Conservation (phyloP, 1,284 basidiomycete genomes). For the Hortiboletus rubellus region DNA sequence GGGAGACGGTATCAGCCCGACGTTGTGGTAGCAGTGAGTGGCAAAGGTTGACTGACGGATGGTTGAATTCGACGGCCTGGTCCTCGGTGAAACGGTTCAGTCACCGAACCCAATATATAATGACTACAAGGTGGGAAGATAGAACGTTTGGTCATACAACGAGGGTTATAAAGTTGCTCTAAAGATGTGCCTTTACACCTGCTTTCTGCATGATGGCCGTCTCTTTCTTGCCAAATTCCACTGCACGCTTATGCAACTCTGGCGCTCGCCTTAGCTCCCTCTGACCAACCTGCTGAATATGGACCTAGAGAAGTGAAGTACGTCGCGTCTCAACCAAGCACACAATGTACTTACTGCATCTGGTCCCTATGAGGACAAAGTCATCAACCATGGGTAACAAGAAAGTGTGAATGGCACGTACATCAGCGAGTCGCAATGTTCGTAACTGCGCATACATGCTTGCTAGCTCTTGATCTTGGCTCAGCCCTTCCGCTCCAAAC, state of each 20-base stretch:
- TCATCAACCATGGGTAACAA: slow-evolving; percentile 6
- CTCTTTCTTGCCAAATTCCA: slow-evolving; percentile 61
- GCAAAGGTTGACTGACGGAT: background rate
- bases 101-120: too few relatives aligned
- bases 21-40: background rate
- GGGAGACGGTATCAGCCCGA: background rate
- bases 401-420: slow-evolving; percentile 40
- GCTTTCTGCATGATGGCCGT: slow-evolving; percentile 56
- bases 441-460: slow-evolving; percentile 77
- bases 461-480: slow-evolving; percentile 87
- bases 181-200: slow-evolving; percentile 59
- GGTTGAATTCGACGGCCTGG: too few relatives aligned
- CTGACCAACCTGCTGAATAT: slow-evolving; percentile 93
- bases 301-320: slow-evolving; percentile 55
- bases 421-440: slow-evolving; percentile 90
- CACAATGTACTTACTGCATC: slow-evolving; percentile 56
- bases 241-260: slow-evolving; percentile 51
- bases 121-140: background rate
- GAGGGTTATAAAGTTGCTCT: background rate
- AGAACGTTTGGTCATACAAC: background rate
- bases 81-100: background rate
- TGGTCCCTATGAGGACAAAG: slow-evolving; percentile 60
- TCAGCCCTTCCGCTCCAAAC: slow-evolving; percentile 93
- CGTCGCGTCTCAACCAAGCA: slow-evolving; percentile 10
- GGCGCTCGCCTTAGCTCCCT: slow-evolving; percentile 76